These are phyloP conservation scores for Aspergillus brunneoviolaceus DNA, from an alignment of 2,329 filamentous ascomycete genomes.

Conservation along the genomic window DNA sequence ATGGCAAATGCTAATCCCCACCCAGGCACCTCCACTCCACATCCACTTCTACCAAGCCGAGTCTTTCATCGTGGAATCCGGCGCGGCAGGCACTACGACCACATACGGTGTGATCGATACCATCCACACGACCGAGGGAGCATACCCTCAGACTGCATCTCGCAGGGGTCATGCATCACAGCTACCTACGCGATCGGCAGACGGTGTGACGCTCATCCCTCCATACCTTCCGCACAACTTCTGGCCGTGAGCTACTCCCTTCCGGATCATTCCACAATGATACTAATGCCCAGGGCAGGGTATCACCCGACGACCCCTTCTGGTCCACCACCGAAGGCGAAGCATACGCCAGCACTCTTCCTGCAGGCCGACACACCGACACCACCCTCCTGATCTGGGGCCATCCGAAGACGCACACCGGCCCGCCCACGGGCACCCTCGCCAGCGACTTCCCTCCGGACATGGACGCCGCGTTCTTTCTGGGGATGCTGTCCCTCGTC, in stretches of 20 bases:
- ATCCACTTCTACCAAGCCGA: conserved; percentile 11
- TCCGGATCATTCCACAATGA: too few species aligned
- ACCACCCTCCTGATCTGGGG: conserved; percentile 6
- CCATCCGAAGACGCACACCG: not conserved
- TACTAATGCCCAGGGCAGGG: not conserved
- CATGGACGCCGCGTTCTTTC: conserved; percentile 12
- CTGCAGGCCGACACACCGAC: conserved; percentile 5
- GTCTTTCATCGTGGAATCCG: conserved; percentile 6
- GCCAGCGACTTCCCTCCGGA: conserved; percentile 8
- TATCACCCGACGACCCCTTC: conserved; percentile 7
- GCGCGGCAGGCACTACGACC: conserved; percentile 2
- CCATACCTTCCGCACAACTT: conserved; percentile 8
- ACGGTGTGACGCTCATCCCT: conserved; percentile 2
- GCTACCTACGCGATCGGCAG: not conserved
- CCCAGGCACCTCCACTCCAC: conserved; percentile 7
- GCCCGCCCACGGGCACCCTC: not conserved
- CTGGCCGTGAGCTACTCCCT: conserved; percentile 4
- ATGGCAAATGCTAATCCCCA: not conserved
- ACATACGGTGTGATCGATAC: conserved; percentile 10
- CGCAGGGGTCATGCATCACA: not conserved
- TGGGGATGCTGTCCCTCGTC: conserved; percentile 2
- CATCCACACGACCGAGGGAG: conserved; percentile 1
- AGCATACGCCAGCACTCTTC: not conserved
- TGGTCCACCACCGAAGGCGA: conserved; percentile 6
- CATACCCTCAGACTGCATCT: not conserved